Evolutionary conservation across 345 rosid species (phyloP), one percentile per base, ranked within the genome.

Genomic region (Corchorus capsularis): DNA sequence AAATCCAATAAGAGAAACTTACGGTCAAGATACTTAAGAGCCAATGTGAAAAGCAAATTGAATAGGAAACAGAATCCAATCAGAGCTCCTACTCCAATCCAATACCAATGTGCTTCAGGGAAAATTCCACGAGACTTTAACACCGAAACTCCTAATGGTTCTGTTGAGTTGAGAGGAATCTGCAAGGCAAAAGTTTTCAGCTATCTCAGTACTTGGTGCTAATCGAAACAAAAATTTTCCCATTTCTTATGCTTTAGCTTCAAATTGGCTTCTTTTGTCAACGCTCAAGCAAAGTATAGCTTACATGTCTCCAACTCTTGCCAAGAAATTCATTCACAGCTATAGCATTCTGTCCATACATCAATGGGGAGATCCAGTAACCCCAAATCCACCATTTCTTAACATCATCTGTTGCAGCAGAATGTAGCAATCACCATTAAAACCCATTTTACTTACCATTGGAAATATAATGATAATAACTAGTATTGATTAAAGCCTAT

Each of bases 21-120:
- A 94, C 98, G 89, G 49, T 91, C 80, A 13, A 95, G 88, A 81
- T 85, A 91, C 63, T 88, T 82, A 3, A 95, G 81, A 55, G 97
- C 92, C 72, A 91, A 8, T n/a, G 84, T 84, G 86, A 85, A 95
- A 73, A 89, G 87, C 74, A 88, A 79, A 80, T 95, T 95, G 82
- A 89, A 91, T 6, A 93, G 68, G 78, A 88, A 59, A 34, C 82
- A 69, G 68, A 78, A 89, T 77, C 94, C 98, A 22, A 91, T 82
- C 75, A 79, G 69, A 74, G 93, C 96, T 50, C 89, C 96, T 19
- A 85, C 80, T 72, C 93, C 98, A 22, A 93, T 86, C 98, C 97
- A 95, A 77, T 93, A 95, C 96, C 98, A 93, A 75, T 73, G 79
- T 62, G 98, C 90, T 66, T 89, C 85, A 2, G 94, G 81, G 74